Percentiles rank a stretch among this genome's conserved stretches.
These are phyloP conservation scores for Rubroshorea leprosula DNA, from an alignment of 345 rosid species.

Conservation along the genomic window DNA sequence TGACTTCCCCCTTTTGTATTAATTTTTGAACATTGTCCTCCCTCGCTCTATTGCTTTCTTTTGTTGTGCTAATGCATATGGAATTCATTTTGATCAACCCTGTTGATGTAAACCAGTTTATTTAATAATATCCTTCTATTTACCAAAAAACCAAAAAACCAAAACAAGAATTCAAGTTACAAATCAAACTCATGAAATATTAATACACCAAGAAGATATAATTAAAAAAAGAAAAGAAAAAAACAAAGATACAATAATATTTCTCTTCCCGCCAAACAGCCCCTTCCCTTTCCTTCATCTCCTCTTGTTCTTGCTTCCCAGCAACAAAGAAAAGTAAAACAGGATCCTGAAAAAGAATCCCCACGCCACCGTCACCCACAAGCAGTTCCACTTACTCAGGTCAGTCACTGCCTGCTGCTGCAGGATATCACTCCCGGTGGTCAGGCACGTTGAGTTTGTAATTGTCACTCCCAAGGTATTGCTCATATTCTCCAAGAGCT, in stretches of 20 bases:
- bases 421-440: constrained; percentile 63
- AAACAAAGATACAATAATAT: background rate
- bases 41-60: no score
- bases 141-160: no score
- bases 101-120: no score
- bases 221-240: no score
- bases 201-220: background rate
- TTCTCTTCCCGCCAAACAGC: background rate
- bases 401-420: constrained; percentile 62
- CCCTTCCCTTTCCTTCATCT: no score
- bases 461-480: constrained; percentile 46
- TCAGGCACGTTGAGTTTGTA: constrained; percentile 71
- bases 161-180: no score
- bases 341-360: constrained; percentile 81
- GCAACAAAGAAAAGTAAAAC: constrained; percentile 67
- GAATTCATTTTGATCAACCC: no score
- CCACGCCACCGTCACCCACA: constrained; percentile 75
- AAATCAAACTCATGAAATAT: background rate
- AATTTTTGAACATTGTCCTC: no score
- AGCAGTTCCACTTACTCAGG: constrained; percentile 72
- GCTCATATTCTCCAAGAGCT: constrained; percentile 46
- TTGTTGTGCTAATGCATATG: no score
- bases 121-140: no score
- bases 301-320: constrained; percentile 94
- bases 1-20: no score